Conservation (phyloP, 2,329 filamentous ascomycete genomes). For the Apiospora malaysiana region DNA sequence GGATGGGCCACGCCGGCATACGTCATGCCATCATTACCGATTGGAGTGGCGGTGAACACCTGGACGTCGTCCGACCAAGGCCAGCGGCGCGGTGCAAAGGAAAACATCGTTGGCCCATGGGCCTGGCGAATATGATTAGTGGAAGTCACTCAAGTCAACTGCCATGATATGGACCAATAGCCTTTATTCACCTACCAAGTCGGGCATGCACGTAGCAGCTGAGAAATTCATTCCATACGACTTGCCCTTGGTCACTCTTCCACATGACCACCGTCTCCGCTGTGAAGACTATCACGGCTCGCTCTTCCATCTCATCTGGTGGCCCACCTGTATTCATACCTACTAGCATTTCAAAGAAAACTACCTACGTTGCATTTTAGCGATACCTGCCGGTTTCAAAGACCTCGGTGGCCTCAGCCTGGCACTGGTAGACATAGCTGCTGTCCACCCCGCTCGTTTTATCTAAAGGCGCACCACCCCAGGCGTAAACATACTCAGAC, state of each 20-base stretch:
- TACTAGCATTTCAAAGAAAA: constrained; percentile 14
- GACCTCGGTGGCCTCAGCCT: constrained; percentile 42
- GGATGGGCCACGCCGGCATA: constrained; percentile 47
- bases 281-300: constrained; percentile 38
- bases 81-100: constrained; percentile 37
- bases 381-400: constrained; percentile 35
- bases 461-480: constrained; percentile 44
- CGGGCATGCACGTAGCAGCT: constrained; percentile 45
- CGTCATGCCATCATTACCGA: constrained; percentile 38
- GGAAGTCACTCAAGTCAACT: background rate
- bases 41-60: constrained; percentile 42
- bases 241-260: constrained; percentile 45
- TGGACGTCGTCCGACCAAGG: constrained; percentile 45
- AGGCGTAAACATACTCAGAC: constrained; percentile 46
- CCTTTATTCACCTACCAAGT: constrained; percentile 27
- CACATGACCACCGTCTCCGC: constrained; percentile 46
- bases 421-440: constrained; percentile 44
- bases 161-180: background rate
- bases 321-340: constrained; percentile 50
- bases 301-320: constrained; percentile 42
- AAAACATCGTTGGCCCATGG: constrained; percentile 29
- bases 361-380: background rate
- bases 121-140: constrained; percentile 13
- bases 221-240: constrained; percentile 44
- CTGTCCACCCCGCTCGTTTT: constrained; percentile 32